phyloP scores from a whole-genome alignment of 1,139 yeast species.

The Arxiozyma heterogenica region DNA sequence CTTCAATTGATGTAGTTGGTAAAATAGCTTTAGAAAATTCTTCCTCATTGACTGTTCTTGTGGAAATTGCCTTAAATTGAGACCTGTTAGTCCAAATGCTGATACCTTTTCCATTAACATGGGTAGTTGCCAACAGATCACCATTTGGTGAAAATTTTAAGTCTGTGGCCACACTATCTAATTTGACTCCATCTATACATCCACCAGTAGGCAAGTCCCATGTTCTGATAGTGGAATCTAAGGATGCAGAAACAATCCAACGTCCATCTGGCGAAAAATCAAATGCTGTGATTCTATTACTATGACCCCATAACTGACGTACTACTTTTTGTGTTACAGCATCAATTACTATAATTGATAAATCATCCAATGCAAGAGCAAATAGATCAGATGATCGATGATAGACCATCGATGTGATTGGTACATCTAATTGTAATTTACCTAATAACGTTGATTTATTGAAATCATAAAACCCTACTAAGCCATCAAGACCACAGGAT shows the following conservation, averaged over 20 bases:
- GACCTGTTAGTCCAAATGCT: conserved; percentile 88
- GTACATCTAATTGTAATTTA: conserved; percentile 59
- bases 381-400: conserved; percentile 77
- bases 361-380: conserved; percentile 80
- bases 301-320: conserved; percentile 84
- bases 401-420: conserved; percentile 67
- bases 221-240: conserved; percentile 84
- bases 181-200: conserved; percentile 82
- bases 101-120: conserved; percentile 84
- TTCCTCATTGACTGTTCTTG: conserved; percentile 67
- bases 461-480: conserved; percentile 82
- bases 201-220: conserved; percentile 99
- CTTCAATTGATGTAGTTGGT: conserved; percentile 81
- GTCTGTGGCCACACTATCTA: conserved; percentile 71
- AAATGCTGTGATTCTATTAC: conserved; percentile 76
- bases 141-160: conserved; percentile 81
- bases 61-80: conserved; percentile 63
- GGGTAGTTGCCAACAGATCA: conserved; percentile 87
- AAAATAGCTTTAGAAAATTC: conserved; percentile 53
- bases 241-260: conserved; percentile 79
- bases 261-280: conserved; percentile 95
- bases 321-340: conserved; percentile 72
- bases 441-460: conserved; percentile 61
- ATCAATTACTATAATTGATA: conserved; percentile 77
- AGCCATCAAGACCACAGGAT: conserved; percentile 81